Base-by-base conservation (phyloP, 371 early-diverging fungal genomes). In the Mortierella sp. region DNA sequence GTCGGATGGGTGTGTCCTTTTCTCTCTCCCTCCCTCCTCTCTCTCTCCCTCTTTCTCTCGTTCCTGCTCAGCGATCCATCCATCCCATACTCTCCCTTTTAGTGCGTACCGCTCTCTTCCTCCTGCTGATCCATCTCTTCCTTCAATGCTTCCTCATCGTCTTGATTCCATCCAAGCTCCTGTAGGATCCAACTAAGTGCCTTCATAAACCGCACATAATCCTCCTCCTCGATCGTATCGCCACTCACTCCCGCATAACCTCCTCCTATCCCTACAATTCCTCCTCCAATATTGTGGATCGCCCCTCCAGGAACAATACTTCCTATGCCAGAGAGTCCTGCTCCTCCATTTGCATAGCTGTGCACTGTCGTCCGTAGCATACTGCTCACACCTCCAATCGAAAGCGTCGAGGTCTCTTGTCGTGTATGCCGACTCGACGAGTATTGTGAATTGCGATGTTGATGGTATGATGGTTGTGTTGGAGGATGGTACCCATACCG, bases 131-230 rank as follows among this genome's bases (percentile, higher is more conserved):
- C 57, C 14, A 50, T 61, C 29, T 76, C 76, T 37, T 76, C 72
- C 46, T 76, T 72, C 14, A 71, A 71, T 2, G 72, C 64, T 1
- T 76, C 76, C 56, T 74, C 68, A 0, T 62, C 67, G 3, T 56
- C 56, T 15, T 76, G 61, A 23, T 72, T 60, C 79, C 79, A 77
- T 0, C 73, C 72, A 4, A 77, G 57, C n/a, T 64, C 73, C 37
- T 77, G 79, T 0, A 77, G 65, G 28, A 77, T 68, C 62, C 52
- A 66, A 25, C 69, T 72, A 30, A 77, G 30, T 0, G 66, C 69
- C 47, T 77, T 77, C 79, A 77, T 77, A 58, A 72, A 77, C 28
- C 79, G 72, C 29, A 72, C 68, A 25, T 77, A 77, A 7, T 77
- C 69, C 14, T 77, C 73, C 55, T 77, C 79, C 21, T 62, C 62